Conservation (phyloP, 306 rosid genomes). For the Comarum palustre region DNA sequence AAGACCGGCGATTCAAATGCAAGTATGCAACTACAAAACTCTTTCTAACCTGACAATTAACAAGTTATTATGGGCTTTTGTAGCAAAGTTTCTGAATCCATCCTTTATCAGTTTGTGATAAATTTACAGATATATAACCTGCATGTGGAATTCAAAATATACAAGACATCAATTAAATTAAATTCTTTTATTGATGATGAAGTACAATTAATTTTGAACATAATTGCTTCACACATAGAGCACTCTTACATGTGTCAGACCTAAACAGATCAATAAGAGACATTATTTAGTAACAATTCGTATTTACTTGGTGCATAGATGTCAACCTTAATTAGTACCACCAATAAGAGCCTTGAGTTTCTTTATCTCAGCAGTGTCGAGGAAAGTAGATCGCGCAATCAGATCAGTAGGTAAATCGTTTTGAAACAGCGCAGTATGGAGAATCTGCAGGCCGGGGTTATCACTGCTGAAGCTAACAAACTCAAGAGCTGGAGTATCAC, state of each 20-base stretch:
- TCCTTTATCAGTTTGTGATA: conserved; percentile 32
- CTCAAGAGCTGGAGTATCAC: conserved; percentile 19
- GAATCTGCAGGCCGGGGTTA: conserved; percentile 60
- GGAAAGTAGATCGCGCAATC: conserved; percentile 44
- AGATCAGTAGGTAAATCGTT: conserved; percentile 56
- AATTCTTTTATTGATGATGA: not conserved
- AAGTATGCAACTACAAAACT: too few species aligned
- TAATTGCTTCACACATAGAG: not conserved
- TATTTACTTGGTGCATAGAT: not conserved
- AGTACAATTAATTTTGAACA: not conserved
- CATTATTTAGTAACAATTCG: not conserved
- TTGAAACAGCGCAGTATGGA: conserved; percentile 57
- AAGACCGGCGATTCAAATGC: too few species aligned
- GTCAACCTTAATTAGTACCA: conserved; percentile 38
- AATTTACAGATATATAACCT: not conserved
- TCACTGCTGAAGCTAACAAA: conserved; percentile 54
- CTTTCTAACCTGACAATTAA: too few species aligned
- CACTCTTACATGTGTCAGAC: not conserved
- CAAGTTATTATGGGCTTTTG: conserved; percentile 76
- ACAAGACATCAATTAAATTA: not conserved
- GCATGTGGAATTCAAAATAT: not conserved
- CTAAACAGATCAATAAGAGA: not conserved
- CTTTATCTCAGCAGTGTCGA: conserved; percentile 48
- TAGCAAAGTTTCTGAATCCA: conserved; percentile 84
- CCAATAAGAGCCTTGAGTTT: conserved; percentile 77